phyloP scores from a whole-genome alignment of 805 yeast species.

The Lipomyces orientalis region DNA sequence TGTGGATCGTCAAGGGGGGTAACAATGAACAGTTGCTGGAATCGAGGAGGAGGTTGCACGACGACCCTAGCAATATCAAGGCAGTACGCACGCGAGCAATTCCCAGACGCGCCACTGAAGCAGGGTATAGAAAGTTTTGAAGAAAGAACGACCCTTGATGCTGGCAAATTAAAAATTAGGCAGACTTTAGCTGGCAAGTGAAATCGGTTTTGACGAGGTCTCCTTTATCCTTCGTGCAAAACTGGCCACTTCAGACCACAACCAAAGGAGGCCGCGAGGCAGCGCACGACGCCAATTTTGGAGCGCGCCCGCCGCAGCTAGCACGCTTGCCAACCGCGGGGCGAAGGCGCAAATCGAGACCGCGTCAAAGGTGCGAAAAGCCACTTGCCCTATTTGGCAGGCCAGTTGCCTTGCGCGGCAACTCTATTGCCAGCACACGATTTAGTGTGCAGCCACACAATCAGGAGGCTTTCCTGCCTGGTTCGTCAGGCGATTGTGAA shows the following conservation, averaged over 20 bases:
- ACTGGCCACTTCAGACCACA: not conserved
- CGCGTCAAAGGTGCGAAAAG: not conserved
- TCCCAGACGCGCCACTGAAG: not conserved
- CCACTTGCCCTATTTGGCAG: not conserved
- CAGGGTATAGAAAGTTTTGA: not conserved
- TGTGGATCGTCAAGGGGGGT: not conserved
- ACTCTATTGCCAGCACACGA: not conserved
- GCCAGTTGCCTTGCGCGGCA: not conserved
- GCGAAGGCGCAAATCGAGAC: too few relatives aligned
- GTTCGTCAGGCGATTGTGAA: too few relatives aligned
- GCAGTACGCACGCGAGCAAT: not conserved
- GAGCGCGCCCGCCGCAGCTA: not conserved
- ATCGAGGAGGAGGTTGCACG: not conserved
- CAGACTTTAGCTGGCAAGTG: not conserved
- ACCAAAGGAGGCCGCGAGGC: not conserved
- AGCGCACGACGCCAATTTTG: not conserved
- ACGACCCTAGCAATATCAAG: not conserved
- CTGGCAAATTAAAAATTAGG: not conserved
- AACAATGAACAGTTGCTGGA: not conserved
- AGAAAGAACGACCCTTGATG: not conserved
- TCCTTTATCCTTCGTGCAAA: not conserved
- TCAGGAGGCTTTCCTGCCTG: too few relatives aligned
- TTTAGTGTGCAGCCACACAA: too few relatives aligned
- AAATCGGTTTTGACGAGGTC: not conserved
- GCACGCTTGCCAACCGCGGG: not conserved